Base-by-base conservation (phyloP, 2,329 filamentous ascomycete genomes). In the Biscogniauxia marginata region DNA sequence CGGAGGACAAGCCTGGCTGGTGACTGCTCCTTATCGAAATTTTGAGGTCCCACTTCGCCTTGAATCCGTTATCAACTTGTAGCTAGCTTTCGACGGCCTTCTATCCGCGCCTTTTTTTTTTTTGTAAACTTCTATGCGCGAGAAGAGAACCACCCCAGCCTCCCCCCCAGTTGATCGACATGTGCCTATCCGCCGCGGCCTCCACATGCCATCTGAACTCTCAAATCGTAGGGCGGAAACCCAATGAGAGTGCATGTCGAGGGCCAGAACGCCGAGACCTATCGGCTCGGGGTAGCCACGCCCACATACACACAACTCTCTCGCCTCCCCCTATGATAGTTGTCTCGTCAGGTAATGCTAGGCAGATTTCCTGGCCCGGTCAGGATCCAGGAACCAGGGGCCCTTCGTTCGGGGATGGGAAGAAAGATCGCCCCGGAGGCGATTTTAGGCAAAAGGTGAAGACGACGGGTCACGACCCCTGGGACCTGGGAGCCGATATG, bases 391-490 rank as follows among this genome's bases (percentile, higher is more conserved):
- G 21, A 24, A 19, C 25, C n/a, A 39, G 30, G 24, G 25, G 25
- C 16, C 9, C 16, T 39, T 21, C 24, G 9, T 30, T 20, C 23
- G 25, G 19, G 18, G 48, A 24, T 18, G 25, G 24, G 48, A 50
- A 8, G n/a, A 25, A 24, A 19, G 19, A 43, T 43, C 24, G 48
- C 48, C 48, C 9, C 11, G 30, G 13, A 39, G 48, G 48, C 24
- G 48, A 50, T 4, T 51, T 51, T 44, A 44, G 49, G 30, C 25
- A 51, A 51, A 51, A 51, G 49, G 8, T 51, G 49, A 51, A 18
- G 23, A n/a, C n/a, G 18, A 23, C 30, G 34, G 49, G 23, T 23
- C 30, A 21, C 20, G 22, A 13, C 49, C 49, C 49, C 23, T 44
- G 49, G 30, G 30, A 50, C n/a, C 48, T 50, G 48, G 18, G n/a